Conservation (phyloP, 2,329 filamentous ascomycete species). For the Penicillium oxalicum region DNA sequence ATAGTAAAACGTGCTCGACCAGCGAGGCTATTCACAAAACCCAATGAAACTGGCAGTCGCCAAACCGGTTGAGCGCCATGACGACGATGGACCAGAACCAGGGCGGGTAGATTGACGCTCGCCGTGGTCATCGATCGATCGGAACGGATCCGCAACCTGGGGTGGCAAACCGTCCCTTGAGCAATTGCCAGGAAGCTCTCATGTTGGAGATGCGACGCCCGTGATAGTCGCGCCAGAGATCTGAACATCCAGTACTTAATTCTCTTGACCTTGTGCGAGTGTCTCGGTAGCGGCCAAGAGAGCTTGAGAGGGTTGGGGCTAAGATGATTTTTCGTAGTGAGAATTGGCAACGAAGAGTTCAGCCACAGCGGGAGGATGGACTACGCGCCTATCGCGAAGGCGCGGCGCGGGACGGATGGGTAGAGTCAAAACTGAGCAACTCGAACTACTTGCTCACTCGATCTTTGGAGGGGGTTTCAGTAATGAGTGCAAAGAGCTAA, state of each 20-base stretch:
- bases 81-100: slow-evolving; percentile 12
- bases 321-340: too few relatives aligned
- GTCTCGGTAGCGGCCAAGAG: not conserved
- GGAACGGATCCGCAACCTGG: slow-evolving; percentile 22
- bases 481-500: too few relatives aligned
- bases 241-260: slow-evolving; percentile 29
- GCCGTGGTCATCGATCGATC: slow-evolving; percentile 25
- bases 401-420: slow-evolving; percentile 4
- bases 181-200: slow-evolving; percentile 22
- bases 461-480: too few relatives aligned
- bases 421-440: too few relatives aligned
- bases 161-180: slow-evolving; percentile 25
- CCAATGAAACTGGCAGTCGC: not conserved
- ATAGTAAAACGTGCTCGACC: not conserved
- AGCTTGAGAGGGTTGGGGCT: not conserved
- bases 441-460: not conserved
- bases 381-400: slow-evolving; percentile 8
- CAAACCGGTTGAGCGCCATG: slow-evolving; percentile 10
- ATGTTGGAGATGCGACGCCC: slow-evolving; percentile 26
- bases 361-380: slow-evolving; percentile 1
- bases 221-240: slow-evolving; percentile 18
- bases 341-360: too few relatives aligned
- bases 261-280: slow-evolving; percentile 2
- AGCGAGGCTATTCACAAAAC: not conserved
- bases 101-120: slow-evolving; percentile 17